Evolutionary conservation across 2,329 filamentous ascomycete species (phyloP), one percentile per base, ranked within the genome.

Genomic region (Nigrospora sphaerica): DNA sequence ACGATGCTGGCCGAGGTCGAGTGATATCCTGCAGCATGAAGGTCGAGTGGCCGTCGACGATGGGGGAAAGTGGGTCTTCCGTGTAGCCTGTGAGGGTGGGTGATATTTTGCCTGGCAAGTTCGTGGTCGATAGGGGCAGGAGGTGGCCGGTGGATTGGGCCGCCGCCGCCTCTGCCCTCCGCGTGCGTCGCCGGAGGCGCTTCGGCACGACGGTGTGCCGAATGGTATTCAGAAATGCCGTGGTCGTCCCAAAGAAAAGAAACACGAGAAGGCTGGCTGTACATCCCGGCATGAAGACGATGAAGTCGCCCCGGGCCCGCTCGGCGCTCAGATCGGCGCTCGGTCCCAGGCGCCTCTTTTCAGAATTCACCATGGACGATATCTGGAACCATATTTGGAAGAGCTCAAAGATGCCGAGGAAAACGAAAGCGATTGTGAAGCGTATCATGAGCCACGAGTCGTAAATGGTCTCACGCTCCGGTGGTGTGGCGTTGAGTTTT

Each of bases 361-460:
- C 57, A 39, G 59, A 60, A 12, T 53, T 58, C 4, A 48, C 52
- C 4, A 54, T 35, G 44, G 62, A 57, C 12, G 55, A 41, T 10
- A 67, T 23, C 45, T 65, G 60, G 13, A 58, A 62, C 4, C 64
- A 34, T 17, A 69, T 62, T 6, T 61, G 59, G 18, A 58, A 51
- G 10, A 63, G 50, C 47, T 68, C 62, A 42, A 68, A 66, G 11
- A 52, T 44, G 10, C 63, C 56, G 9, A 69, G 52, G 41, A 68
- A 58, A 11, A 63, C 42, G 42, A 69, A 66, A 14, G 59, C 63
- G 23, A 68, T 63, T 1, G 63, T 57, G 42, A 69, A 69, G 14
- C 67, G 60, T 6, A 61, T 57, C n/a, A 68, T 54, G 3, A 70
- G 52, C 51, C 64, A 66, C 31, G 59, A 58, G 47, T 70, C 65